Base-by-base conservation (phyloP, 169 alveolate genomes). In the Plasmodium fragile region DNA sequence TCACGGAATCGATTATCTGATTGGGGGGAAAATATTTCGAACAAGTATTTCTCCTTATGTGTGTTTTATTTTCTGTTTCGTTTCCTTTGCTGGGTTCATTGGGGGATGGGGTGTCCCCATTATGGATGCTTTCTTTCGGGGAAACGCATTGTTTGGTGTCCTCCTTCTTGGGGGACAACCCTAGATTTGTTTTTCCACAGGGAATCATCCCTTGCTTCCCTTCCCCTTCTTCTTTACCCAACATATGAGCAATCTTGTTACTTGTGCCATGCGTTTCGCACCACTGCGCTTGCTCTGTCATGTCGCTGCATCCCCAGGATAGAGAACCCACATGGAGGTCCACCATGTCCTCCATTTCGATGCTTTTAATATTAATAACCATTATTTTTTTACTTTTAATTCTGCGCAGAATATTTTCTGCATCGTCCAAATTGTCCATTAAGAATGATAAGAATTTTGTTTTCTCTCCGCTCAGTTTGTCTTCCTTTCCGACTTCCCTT, bases 331-430 rank as follows among this genome's bases (percentile, higher is more conserved):
- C 59, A 85, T 85, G 34, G 16, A 89, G 32, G 65, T 71, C 89
- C 36, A 89, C 22, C 11, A 89, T 78, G 32, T 77, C 94, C 34
- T 89, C 82, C 49, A 89, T 89, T 25, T 89, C 30, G 25, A 89
- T 89, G 30, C 30, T 89, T 45, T 78, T 89, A 78, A 89, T 49
- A 65, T 89, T 89, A 39, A 89, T 78, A n/a, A 78, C 8, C 41
- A 89, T 39, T n/a, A 89, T 78, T 78, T 89, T 89, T 34, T 89
- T 36, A 36, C 77, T 69, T 4, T 36, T 59, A 11, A 89, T 28
- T 22, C 69, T 89, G 6, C 70, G 30, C 22, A 77, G 11, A 53
- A 89, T 53, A 18, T 89, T 70, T 55, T 89, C 71, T 10, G 94
- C 53, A 3, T 89, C 82, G 81, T 78, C 81, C 1, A 89, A 78